Evolutionary conservation across 345 rosid species (phyloP).

Genomic region (Brassica rapa): DNA sequence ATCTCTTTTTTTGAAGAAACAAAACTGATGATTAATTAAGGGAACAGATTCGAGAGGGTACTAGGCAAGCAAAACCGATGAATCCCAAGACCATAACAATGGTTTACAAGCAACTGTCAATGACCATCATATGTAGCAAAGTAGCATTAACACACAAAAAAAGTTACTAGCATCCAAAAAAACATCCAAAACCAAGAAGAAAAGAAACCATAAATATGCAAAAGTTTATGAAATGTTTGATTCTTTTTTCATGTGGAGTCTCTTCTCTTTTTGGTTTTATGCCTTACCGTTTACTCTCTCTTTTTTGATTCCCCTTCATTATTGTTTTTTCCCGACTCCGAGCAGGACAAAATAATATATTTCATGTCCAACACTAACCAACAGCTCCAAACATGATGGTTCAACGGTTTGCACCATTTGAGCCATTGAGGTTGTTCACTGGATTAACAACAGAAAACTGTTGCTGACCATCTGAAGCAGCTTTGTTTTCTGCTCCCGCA

Average conservation of each 20-base stretch:
- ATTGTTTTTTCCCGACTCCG: conserved; percentile 32
- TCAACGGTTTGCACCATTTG: conserved; percentile 35
- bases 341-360: conserved; percentile 38
- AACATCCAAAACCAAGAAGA: conserved; percentile 19
- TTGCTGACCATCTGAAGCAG: conserved; percentile 26
- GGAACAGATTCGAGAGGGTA: too few relatives aligned
- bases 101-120: conserved; percentile 29
- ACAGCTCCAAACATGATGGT: conserved; percentile 27
- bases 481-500: background rate
- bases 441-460: conserved; percentile 12
- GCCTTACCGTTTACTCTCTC: conserved; percentile 9
- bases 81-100: conserved; percentile 26
- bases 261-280: conserved; percentile 33
- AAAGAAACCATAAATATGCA: conserved; percentile 29
- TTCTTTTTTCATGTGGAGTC: conserved; percentile 12
- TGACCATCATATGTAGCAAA: conserved; percentile 11
- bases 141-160: conserved; percentile 21
- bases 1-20: background rate
- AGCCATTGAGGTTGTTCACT: conserved; percentile 12
- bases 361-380: conserved; percentile 32
- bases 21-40: background rate
- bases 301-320: conserved; percentile 27
- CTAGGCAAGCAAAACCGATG: conserved; percentile 12
- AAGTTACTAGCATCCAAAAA: conserved; percentile 23
- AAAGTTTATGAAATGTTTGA: conserved; percentile 35